These are phyloP conservation scores for Vaccinium vitisidaea DNA, from an alignment of 148 eudicot genomes.

Conservation along the genomic window DNA sequence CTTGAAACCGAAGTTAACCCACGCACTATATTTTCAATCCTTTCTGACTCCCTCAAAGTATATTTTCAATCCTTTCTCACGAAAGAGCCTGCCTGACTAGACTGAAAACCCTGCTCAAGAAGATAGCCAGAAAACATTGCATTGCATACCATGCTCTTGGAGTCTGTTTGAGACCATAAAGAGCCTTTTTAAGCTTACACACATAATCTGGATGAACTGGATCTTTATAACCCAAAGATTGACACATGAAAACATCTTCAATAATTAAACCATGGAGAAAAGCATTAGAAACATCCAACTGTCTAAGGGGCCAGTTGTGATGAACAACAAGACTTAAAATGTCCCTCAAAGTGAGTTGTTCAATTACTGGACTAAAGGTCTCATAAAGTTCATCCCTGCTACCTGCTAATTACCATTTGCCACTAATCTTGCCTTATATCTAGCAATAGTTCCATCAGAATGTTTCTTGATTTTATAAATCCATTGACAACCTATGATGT, in stretches of 20 bases:
- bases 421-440: not conserved
- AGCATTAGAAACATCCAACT: not conserved
- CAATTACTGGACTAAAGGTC: not conserved
- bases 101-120: not conserved
- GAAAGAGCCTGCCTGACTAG: too few species aligned
- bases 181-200: not conserved
- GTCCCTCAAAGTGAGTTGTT: not conserved
- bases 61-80: too few species aligned
- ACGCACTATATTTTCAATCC: too few species aligned
- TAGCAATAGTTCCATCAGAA: too few species aligned
- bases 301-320: not conserved
- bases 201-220: not conserved
- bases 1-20: too few species aligned
- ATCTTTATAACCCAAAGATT: not conserved
- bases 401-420: not conserved
- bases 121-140: not conserved
- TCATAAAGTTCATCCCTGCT: not conserved
- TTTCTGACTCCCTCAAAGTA: too few species aligned
- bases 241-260: not conserved
- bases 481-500: not conserved
- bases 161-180: not conserved
- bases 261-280: not conserved
- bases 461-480: not conserved
- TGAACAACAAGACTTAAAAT: not conserved
- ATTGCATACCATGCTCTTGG: not conserved